Evolutionary conservation across 78 protist genomes (phyloP).

Genomic region (Dictyostelium firmibasis): DNA sequence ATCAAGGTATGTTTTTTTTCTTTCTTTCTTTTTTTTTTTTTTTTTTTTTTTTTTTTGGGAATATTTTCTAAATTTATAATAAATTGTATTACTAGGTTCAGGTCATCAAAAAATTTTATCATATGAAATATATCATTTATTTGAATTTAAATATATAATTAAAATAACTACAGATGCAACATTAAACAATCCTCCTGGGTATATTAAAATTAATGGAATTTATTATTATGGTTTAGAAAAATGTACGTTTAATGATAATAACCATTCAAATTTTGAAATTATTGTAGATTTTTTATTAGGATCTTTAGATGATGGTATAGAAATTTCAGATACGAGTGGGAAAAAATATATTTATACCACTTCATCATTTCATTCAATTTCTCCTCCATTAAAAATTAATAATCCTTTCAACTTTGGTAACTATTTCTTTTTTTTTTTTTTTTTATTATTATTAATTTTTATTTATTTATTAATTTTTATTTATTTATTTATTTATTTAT

Average conservation of each 20-base stretch:
- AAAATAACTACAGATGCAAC: not conserved
- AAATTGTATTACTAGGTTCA: too few species aligned
- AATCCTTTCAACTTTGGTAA: not conserved
- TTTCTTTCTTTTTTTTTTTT: not conserved
- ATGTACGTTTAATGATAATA: not conserved
- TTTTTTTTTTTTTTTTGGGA: not conserved
- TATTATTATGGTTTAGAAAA: not conserved
- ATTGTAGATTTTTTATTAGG: not conserved
- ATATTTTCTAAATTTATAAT: not conserved
- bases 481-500: too few species aligned
- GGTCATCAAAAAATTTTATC: not conserved
- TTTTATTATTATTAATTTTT: not conserved
- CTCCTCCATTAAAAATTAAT: not conserved
- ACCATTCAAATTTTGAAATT: not conserved
- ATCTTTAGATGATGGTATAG: not conserved
- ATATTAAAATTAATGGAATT: not conserved
- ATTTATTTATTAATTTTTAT: not conserved
- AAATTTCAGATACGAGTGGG: not conserved
- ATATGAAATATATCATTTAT: not conserved
- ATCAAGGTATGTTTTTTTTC: not conserved
- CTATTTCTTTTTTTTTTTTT: not conserved
- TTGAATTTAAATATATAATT: not conserved
- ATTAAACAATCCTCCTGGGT: not conserved
- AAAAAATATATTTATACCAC: not conserved
- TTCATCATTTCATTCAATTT: not conserved